These are phyloP conservation scores for Lonicera japonica DNA, from an alignment of 129 eudicot genomes.

Conservation along the genomic window DNA sequence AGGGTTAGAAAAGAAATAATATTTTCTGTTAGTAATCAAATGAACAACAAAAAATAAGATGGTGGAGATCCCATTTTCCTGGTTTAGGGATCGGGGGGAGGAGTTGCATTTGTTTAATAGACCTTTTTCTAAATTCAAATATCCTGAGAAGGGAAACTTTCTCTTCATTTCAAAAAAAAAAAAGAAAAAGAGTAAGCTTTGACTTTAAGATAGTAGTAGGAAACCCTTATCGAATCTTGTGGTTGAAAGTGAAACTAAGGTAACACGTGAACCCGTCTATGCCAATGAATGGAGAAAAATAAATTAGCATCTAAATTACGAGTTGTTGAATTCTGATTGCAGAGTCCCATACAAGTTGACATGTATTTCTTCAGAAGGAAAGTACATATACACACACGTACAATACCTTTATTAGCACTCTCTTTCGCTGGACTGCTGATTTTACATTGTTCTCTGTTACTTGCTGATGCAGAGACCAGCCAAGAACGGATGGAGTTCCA, in stretches of 20 bases:
- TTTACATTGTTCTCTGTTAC: constrained; percentile 11
- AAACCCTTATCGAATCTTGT: too few relatives aligned
- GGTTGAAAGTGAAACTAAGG: too few relatives aligned
- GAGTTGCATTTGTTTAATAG: too few relatives aligned
- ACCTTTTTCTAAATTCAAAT: too few relatives aligned
- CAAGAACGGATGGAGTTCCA: constrained; percentile 70
- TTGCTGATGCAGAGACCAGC: constrained; percentile 51
- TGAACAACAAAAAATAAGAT: background rate
- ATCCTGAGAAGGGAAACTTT: too few relatives aligned
- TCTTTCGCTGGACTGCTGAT: constrained; percentile 13
- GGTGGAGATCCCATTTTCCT: too few relatives aligned
- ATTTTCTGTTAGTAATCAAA: background rate
- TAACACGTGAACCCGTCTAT: too few relatives aligned
- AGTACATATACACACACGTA: background rate
- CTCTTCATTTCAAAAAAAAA: too few relatives aligned
- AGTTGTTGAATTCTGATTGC: background rate
- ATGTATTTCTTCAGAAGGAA: background rate
- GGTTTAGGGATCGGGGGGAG: too few relatives aligned
- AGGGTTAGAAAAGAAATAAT: background rate
- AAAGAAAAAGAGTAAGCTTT: too few relatives aligned
- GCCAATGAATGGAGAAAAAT: too few relatives aligned
- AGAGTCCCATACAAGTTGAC: background rate
- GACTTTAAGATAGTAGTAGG: too few relatives aligned
- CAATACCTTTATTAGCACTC: constrained; percentile 29
- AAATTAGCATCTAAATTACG: background rate